A percentile compares a stretch with the other conserved stretches of the same genome.
phyloP scores from a whole-genome alignment of 2,329 filamentous ascomycete genomes.

The Amylocarpus encephaloides region DNA sequence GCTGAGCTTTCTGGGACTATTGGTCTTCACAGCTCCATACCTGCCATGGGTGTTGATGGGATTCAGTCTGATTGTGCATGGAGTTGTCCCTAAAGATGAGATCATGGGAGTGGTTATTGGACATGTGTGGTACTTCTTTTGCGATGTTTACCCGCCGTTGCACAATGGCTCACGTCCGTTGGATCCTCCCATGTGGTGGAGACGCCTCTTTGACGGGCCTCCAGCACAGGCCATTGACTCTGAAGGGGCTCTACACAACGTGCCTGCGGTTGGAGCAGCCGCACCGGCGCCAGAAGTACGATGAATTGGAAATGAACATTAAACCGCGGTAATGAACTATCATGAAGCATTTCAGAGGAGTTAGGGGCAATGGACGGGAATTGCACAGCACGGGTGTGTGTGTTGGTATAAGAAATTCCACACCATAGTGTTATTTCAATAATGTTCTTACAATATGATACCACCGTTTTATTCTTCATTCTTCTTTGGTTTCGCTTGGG shows the following conservation, averaged over 20 bases:
- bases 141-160: conserved; percentile 88
- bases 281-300: conserved; percentile 35
- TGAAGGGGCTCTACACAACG: conserved; percentile 51
- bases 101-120: conserved; percentile 92
- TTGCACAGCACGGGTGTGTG: not conserved
- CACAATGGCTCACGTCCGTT: conserved; percentile 79
- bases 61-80: conserved; percentile 88
- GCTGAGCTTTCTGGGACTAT: conserved; percentile 78
- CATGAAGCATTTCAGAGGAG: conserved; percentile 8
- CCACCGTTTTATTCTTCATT: conserved; percentile 13
- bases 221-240: conserved; percentile 46
- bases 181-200: conserved; percentile 87
- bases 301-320: conserved; percentile 4
- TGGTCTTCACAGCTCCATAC: conserved; percentile 91
- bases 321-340: not conserved
- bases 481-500: not conserved
- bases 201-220: conserved; percentile 66
- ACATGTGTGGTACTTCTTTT: conserved; percentile 97
- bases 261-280: conserved; percentile 52
- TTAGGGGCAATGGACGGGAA: conserved; percentile 7
- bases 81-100: conserved; percentile 87
- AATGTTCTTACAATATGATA: conserved; percentile 17
- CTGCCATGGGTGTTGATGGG: conserved; percentile 93
- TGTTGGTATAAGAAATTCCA: not conserved
- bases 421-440: not conserved